These are phyloP conservation scores for Atkinsonella texensis DNA, from an alignment of 2,329 filamentous ascomycete species.

Conservation along the genomic window DNA sequence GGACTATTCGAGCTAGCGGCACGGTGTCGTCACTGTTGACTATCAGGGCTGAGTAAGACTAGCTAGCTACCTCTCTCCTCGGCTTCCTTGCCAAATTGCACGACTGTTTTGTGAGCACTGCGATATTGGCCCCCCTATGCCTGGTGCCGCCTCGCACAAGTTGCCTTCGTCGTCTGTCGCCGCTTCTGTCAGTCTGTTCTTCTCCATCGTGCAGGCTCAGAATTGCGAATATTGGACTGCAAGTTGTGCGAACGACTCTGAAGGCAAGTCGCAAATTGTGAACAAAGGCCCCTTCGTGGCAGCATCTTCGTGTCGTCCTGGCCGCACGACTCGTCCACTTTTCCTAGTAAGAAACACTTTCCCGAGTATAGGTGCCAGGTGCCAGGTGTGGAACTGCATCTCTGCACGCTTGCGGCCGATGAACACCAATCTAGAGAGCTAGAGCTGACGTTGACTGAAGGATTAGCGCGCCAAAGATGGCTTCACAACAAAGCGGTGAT, in stretches of 20 bases:
- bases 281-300: neutral
- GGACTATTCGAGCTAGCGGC: neutral
- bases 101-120: neutral
- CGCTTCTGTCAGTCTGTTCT: neutral
- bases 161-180: neutral
- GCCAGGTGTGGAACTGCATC: neutral
- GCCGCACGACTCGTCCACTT: neutral
- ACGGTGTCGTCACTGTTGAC: constrained; percentile 1
- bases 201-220: neutral
- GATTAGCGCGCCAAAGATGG: constrained; percentile 1
- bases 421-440: neutral
- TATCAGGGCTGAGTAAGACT: neutral
- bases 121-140: neutral
- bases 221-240: neutral
- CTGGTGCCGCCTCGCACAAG: neutral
- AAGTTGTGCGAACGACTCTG: neutral
- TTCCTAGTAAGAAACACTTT: neutral
- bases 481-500: constrained; percentile 3
- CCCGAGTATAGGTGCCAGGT: too few species aligned
- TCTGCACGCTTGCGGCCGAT: neutral
- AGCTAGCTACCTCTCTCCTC: neutral
- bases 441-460: neutral
- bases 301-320: neutral
- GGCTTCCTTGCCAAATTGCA: neutral
- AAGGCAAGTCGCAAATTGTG: neutral